A percentile compares a stretch with the other conserved stretches of the same genome.
phyloP scores from a whole-genome alignment of 2,329 filamentous ascomycete species.

The Aspergillus calidoustus region DNA sequence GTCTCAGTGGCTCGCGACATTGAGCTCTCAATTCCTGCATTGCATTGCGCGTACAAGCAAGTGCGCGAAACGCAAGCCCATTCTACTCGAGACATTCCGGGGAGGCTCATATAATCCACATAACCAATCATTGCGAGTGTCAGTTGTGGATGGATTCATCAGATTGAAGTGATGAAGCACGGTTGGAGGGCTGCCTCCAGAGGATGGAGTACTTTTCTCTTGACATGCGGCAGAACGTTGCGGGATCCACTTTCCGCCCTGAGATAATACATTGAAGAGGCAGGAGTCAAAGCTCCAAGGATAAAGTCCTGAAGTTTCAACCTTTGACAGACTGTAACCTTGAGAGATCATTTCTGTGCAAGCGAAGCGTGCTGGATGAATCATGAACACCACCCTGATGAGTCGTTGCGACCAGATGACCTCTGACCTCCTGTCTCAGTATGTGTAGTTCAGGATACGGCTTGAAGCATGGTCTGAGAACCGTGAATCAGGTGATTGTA shows the following conservation, averaged over 20 bases:
- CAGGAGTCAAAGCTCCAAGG: no score
- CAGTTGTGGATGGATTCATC: not conserved
- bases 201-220: not conserved
- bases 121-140: not conserved
- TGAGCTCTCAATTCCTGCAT: not conserved
- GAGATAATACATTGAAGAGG: not conserved
- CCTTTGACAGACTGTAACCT: no score
- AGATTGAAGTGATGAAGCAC: not conserved
- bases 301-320: no score
- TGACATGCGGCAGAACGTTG: not conserved
- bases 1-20: not conserved
- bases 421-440: no score
- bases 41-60: slow-evolving; percentile 6
- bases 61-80: not conserved
- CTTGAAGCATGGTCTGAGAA: not conserved
- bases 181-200: not conserved
- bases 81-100: slow-evolving; percentile 7
- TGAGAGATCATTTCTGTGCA: no score
- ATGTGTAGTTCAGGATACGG: no score
- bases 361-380: no score
- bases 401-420: no score
- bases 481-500: not conserved
- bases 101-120: not conserved
- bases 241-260: not conserved
- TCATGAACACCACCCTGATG: no score